Base-by-base conservation (phyloP, 768 basidiomycete species). In the Ephemerocybe angulata region DNA sequence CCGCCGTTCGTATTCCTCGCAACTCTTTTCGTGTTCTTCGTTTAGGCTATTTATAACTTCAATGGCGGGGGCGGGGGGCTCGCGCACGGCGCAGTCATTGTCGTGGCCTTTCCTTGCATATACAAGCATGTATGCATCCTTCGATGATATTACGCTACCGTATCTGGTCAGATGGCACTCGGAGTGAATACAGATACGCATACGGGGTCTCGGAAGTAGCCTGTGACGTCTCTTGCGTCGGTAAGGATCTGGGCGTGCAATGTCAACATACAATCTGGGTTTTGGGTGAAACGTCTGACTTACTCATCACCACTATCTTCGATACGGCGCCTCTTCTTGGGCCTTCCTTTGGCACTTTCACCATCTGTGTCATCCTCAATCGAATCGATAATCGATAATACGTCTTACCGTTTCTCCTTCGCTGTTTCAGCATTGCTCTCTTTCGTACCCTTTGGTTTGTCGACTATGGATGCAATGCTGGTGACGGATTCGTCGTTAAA, bases 81-180 rank as follows among this genome's bases (percentile, higher is more conserved):
- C 53, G 1, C 77, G 76, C 33, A 67, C 52, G 21, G 58, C 37
- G 56, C 56, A 50, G 33, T 46, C 51, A 49, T 56, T 54, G 25
- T 25, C 33, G 19, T 52, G 12, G 11, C 58, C 56, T 46, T 74
- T 77, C 11, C 83, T 81, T 33, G 82, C 80, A 69, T 98, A 98
- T 52, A 98, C 86, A 29, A 98, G 79, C 93, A 98, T 96, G 70
- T 98, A 97, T 5, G 92, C 93, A 62, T 97, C 93, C 70, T 82
- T 88, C 1, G 93, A 93, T 2, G 81, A 76, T 59, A 88, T 77
- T 35, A 76, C 73, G 56, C 79, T 82, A 52, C 54, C 61, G 58
- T 28, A 31, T 38, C 28, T 44, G 53, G 46, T 31, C 53, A 28
- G 22, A 29, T 49, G 12, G 40, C 21, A 28, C 6, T 3, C 38